Conservation (phyloP, 163 green algal species). For the Scenedesmus sp. region DNA sequence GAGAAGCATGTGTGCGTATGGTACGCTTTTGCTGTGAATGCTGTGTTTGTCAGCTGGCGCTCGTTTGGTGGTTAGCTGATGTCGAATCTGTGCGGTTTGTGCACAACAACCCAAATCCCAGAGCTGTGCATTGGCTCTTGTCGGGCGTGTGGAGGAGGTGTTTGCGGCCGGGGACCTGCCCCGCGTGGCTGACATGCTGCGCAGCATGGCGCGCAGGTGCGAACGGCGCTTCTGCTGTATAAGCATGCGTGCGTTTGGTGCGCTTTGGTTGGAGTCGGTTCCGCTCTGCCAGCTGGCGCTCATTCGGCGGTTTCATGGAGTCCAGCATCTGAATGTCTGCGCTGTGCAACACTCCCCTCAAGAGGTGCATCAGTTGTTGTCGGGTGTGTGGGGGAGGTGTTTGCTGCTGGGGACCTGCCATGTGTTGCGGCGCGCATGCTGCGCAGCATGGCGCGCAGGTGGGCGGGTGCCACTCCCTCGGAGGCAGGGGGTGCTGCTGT, state of each 20-base stretch:
- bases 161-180: slow-evolving; percentile 87
- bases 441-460: not conserved
- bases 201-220: slow-evolving; percentile 77
- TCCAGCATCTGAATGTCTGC: no score
- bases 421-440: not conserved
- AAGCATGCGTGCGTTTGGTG: not conserved
- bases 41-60: no score
- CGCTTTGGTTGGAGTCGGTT: not conserved
- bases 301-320: no score
- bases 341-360: no score
- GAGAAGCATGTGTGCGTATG: not conserved
- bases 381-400: not conserved
- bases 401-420: not conserved
- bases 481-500: not conserved
- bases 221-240: not conserved
- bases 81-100: no score
- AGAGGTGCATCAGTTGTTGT: not conserved
- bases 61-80: no score
- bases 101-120: no score
- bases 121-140: not conserved
- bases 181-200: slow-evolving; percentile 84
- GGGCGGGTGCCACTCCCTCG: no score
- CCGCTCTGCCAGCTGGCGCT: no score
- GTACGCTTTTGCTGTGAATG: not conserved
- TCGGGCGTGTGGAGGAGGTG: slow-evolving; percentile 78